Percentiles rank a stretch among this genome's conserved stretches.
These are phyloP conservation scores for Centaurea solstitialis DNA, from an alignment of 129 eudicot genomes.

Conservation along the genomic window DNA sequence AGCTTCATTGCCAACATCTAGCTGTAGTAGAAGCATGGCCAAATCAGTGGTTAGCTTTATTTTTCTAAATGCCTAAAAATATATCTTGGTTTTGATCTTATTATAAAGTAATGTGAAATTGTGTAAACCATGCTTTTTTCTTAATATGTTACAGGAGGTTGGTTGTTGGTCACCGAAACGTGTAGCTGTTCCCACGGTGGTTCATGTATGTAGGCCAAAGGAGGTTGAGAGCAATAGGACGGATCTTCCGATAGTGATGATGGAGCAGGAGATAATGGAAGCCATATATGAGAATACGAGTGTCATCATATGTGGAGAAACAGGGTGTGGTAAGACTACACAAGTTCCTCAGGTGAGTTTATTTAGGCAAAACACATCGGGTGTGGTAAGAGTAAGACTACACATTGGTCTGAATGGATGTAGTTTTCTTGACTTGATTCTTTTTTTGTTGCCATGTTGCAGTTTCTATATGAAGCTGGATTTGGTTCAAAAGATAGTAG, in stretches of 20 bases:
- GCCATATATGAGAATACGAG: slow-evolving; percentile 76
- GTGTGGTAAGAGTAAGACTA: too few relatives aligned
- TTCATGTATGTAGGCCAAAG: slow-evolving; percentile 79
- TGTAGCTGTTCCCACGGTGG: slow-evolving; percentile 51
- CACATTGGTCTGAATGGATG: neutral
- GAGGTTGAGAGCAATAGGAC: slow-evolving; percentile 71
- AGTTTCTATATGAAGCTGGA: slow-evolving; percentile 97
- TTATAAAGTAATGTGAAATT: neutral
- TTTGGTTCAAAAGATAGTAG: slow-evolving; percentile 53
- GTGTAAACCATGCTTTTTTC: slow-evolving; percentile 1
- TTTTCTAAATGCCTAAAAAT: neutral
- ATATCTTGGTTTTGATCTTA: slow-evolving; percentile 3
- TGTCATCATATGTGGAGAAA: slow-evolving; percentile 92
- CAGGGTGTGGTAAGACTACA: slow-evolving; percentile 99
- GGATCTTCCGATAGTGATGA: slow-evolving; percentile 91
- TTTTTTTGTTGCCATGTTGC: slow-evolving; percentile 22
- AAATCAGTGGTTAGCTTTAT: slow-evolving; percentile 39
- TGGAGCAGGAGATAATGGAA: slow-evolving; percentile 99
- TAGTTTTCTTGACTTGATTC: slow-evolving; percentile 6
- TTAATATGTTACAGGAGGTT: slow-evolving; percentile 46
- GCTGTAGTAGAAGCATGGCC: slow-evolving; percentile 11
- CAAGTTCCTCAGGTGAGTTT: slow-evolving; percentile 93
- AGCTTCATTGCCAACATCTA: slow-evolving; percentile 16
- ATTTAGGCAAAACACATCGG: neutral
- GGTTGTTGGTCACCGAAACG: slow-evolving; percentile 7